Base-by-base conservation (phyloP, 2,329 filamentous ascomycete species). In the Microsporum ferrugineum region DNA sequence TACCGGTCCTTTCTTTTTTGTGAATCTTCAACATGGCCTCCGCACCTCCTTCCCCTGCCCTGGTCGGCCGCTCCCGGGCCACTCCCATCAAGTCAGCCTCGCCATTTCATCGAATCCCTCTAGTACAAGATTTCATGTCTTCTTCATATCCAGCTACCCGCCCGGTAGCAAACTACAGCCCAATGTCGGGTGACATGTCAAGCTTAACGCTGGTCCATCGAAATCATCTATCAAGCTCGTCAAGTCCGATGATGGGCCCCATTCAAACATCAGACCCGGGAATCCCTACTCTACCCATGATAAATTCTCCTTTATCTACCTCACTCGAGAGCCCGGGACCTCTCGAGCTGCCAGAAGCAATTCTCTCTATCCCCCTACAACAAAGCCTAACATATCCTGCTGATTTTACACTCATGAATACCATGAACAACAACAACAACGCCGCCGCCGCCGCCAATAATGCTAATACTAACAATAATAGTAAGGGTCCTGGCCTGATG, bases 321-420 rank as follows among this genome's bases (percentile, higher is more conserved):
- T 27, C 59, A 39, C 66, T 73, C 43, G 65, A 69, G 12, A 70
- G 78, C 31, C 77, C 80, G 2, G 74, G 80, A 8, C 82, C 81
- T 60, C 83, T 91, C 64, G 82, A 88, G 68, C 81, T 94, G 51
- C 88, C 88, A 38, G 89, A 92, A 66, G 80, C 88, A n/a, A 78
- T 88, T 53, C 75, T 89, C 64, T 69, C 70, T 65, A 64, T 76
- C 64, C 74, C 77, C 36, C 71, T 47, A 17, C 61, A 60, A 6
- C 56, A 59, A 36, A 39, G 29, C 51, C 27, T 38, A n/a, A 41
- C 47, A 12, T 31, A 55, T 27, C 29, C 58, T 43, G 33, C 55
- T 51, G 12, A 59, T 34, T 45, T 47, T 57, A 5, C 56, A 47
- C 29, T 53, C 14, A 8, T 53, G 49, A 53, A 53, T 34, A 10